phyloP scores from a whole-genome alignment of 164 flowering plant genomes.

The Houttuynia cordata region DNA sequence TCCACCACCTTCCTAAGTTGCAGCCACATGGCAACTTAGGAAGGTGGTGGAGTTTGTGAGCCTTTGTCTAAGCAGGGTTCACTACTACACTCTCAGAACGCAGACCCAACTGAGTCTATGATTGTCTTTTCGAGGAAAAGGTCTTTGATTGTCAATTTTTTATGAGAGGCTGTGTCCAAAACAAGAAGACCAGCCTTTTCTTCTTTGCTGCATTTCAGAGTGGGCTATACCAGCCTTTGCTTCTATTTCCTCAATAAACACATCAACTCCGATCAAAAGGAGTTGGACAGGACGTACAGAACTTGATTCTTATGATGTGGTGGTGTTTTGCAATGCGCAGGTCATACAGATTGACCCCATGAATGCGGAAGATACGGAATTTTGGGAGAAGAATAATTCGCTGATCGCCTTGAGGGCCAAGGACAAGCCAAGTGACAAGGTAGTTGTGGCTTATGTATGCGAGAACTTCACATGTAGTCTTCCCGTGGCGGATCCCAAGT shows the following conservation, averaged over 20 bases:
- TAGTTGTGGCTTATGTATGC: slow-evolving; percentile 63
- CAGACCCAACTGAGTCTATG: too few species aligned
- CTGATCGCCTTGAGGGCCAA: slow-evolving; percentile 55
- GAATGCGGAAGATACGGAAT: slow-evolving; percentile 45
- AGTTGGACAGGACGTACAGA: background rate
- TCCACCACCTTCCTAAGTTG: too few species aligned
- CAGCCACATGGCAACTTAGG: too few species aligned
- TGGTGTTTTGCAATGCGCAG: slow-evolving; percentile 22
- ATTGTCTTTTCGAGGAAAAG: too few species aligned
- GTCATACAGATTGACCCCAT: slow-evolving; percentile 74
- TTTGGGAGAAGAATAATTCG: slow-evolving; percentile 60
- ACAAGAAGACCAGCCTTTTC: background rate
- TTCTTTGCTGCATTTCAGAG: too few species aligned
- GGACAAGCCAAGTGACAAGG: slow-evolving; percentile 24
- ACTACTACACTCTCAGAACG: too few species aligned
- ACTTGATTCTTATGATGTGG: background rate
- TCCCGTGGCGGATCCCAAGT: slow-evolving; percentile 33
- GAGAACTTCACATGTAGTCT: slow-evolving; percentile 81
- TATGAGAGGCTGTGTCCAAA: background rate
- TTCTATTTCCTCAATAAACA: background rate
- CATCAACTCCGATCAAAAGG: too few species aligned
- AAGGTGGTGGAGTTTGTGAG: too few species aligned
- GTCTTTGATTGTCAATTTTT: too few species aligned
- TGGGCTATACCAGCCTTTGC: too few species aligned
- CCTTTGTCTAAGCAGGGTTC: too few species aligned